These are phyloP conservation scores for Elymus sibiricus DNA, from an alignment of 176 grass and related monocot genomes.

Conservation along the genomic window DNA sequence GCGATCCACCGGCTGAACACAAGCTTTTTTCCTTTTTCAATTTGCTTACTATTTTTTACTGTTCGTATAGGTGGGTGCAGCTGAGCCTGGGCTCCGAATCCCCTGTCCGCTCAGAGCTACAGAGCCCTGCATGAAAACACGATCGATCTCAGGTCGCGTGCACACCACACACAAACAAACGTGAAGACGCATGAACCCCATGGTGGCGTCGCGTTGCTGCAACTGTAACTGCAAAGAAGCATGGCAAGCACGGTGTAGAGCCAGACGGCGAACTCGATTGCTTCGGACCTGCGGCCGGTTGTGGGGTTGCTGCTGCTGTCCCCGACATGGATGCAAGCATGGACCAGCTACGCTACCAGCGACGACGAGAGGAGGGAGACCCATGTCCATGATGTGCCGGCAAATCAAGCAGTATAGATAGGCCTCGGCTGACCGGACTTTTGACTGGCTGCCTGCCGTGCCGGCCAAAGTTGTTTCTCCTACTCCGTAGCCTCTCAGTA, in stretches of 20 bases:
- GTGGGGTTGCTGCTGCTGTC: not conserved
- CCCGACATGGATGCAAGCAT: not conserved
- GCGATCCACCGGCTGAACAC: no score
- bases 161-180: not conserved
- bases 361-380: not conserved
- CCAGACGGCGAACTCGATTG: not conserved
- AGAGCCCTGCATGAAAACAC: not conserved
- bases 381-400: not conserved
- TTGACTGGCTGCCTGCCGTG: not conserved
- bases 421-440: not conserved
- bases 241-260: not conserved
- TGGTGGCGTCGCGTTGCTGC: not conserved
- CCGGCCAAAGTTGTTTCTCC: not conserved
- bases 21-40: no score
- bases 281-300: not conserved
- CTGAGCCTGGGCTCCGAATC: no score
- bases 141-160: not conserved
- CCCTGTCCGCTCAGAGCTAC: no score
- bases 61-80: no score
- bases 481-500: not conserved
- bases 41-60: no score
- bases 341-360: not conserved
- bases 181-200: not conserved
- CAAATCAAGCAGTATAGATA: not conserved
- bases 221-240: not conserved